These are phyloP conservation scores for Cylindricascospora bacillispora DNA, from an alignment of 1,139 yeast species.

Conservation along the genomic window DNA sequence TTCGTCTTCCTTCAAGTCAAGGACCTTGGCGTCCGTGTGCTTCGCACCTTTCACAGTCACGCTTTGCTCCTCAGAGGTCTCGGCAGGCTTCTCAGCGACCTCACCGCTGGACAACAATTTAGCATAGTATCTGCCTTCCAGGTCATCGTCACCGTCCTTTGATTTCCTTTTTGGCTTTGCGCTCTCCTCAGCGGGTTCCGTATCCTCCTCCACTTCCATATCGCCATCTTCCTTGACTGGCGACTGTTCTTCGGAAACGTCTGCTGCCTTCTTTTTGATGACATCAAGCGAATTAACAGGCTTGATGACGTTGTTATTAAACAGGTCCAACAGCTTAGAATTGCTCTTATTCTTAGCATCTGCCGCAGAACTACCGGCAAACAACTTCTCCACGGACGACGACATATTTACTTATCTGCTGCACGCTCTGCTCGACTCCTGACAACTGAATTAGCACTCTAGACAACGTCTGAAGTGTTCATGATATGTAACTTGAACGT, in stretches of 20 bases:
- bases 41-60: too few species aligned
- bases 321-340: too few species aligned
- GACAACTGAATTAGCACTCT: too few species aligned
- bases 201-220: not conserved
- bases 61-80: not conserved
- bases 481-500: too few species aligned
- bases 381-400: not conserved
- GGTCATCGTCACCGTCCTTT: constrained; percentile 30
- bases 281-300: too few species aligned
- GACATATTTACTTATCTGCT: not conserved
- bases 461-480: too few species aligned
- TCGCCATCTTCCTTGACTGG: not conserved
- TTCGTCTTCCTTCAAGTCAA: constrained; percentile 61
- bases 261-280: constrained; percentile 10
- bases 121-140: constrained; percentile 37
- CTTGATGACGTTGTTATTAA: too few species aligned
- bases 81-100: not conserved
- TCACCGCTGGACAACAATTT: constrained; percentile 24
- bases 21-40: too few species aligned
- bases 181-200: constrained; percentile 2
- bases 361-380: not conserved
- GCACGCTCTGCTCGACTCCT: too few species aligned
- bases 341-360: too few species aligned
- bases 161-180: constrained; percentile 6
- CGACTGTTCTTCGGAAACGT: constrained; percentile 7